These are phyloP conservation scores for Vigna angularis DNA, from an alignment of 306 rosid species.

Conservation along the genomic window DNA sequence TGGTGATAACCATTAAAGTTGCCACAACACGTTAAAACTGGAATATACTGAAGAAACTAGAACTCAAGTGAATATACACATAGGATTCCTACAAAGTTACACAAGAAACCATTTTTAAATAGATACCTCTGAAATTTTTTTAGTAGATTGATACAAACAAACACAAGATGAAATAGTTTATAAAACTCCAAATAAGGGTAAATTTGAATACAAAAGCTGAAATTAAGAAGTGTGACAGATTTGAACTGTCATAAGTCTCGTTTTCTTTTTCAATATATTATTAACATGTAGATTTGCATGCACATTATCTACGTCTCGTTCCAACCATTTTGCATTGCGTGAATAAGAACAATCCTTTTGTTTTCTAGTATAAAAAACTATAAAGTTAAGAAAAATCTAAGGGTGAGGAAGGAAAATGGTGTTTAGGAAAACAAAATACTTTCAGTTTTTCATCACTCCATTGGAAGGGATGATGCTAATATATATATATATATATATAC, in stretches of 20 bases:
- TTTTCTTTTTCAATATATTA: conserved; percentile 24
- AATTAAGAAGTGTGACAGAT: neutral
- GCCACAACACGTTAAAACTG: conserved; percentile 3
- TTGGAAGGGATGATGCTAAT: neutral
- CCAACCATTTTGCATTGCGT: neutral
- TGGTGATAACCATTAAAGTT: neutral
- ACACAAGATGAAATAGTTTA: neutral
- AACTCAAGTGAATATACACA: neutral
- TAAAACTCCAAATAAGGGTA: neutral
- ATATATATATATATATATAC: neutral
- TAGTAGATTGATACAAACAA: neutral
- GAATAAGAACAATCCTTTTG: conserved; percentile 9
- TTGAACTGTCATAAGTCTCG: neutral
- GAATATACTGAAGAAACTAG: neutral
- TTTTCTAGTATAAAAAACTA: conserved; percentile 4
- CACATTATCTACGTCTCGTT: neutral
- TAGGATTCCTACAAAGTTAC: neutral
- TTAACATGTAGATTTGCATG: conserved; percentile 13
- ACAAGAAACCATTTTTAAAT: neutral
- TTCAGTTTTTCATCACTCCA: neutral
- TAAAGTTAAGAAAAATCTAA: conserved; percentile 4
- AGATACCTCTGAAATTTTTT: neutral
- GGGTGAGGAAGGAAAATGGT: neutral
- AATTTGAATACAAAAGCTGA: neutral
- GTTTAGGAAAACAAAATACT: neutral